Percentiles rank a stretch among this genome's conserved stretches.
Conservation (phyloP, 2,329 filamentous ascomycete genomes). For the Beauveria sp. region DNA sequence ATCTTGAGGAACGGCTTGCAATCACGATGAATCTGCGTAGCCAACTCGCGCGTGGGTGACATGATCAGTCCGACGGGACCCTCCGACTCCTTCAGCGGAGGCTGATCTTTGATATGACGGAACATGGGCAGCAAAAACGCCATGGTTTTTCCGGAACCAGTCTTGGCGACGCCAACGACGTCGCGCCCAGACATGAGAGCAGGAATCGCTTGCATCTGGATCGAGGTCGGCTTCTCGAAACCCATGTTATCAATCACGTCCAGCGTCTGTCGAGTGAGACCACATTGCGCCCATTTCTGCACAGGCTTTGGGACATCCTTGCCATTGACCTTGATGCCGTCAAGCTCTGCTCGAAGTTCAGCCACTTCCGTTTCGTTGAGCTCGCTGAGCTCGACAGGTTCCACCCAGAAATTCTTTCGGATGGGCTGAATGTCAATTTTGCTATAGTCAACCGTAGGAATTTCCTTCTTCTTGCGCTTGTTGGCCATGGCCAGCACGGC, state of each 20-base stretch:
- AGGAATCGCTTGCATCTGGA: slow-evolving; percentile 91
- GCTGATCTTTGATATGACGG: slow-evolving; percentile 91
- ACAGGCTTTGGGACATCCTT: slow-evolving; percentile 88
- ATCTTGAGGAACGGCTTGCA: slow-evolving; percentile 91
- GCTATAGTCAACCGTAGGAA: slow-evolving; percentile 78
- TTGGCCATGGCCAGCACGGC: slow-evolving; percentile 45
- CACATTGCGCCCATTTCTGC: slow-evolving; percentile 93
- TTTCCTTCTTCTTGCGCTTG: slow-evolving; percentile 87
- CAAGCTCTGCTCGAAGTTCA: slow-evolving; percentile 76
- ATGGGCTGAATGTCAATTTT: slow-evolving; percentile 82
- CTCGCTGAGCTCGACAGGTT: slow-evolving; percentile 73
- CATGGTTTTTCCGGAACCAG: slow-evolving; percentile 93
- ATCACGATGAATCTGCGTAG: slow-evolving; percentile 87
- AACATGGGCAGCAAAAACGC: slow-evolving; percentile 97
- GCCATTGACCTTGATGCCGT: slow-evolving; percentile 90
- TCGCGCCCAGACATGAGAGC: slow-evolving; percentile 94
- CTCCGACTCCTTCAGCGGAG: slow-evolving; percentile 71
- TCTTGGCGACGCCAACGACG: slow-evolving; percentile 94
- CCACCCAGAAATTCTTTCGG: slow-evolving; percentile 90
- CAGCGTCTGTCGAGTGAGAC: slow-evolving; percentile 76
- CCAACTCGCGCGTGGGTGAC: slow-evolving; percentile 89
- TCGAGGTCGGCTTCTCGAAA: slow-evolving; percentile 84
- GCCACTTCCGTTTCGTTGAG: slow-evolving; percentile 80
- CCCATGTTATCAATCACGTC: slow-evolving; percentile 76
- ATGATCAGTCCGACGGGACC: slow-evolving; percentile 85